Base-by-base conservation (phyloP, 441 rosid genomes). In the Syzygium syzygioides region DNA sequence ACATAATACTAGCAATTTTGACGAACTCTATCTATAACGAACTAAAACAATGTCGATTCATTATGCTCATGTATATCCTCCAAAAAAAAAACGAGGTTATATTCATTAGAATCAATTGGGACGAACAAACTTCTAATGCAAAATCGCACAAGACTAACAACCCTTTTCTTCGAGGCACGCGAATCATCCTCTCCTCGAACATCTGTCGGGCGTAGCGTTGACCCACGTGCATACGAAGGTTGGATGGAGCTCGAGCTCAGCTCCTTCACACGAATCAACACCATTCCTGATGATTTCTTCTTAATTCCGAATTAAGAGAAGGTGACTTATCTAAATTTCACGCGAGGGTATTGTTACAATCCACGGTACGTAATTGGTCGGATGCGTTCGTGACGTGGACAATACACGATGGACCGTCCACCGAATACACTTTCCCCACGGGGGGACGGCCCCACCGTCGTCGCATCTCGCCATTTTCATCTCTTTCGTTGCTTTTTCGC, bases 61-160 rank as follows among this genome's bases (percentile, higher is more conserved):
- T 14, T 60, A 0, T 5, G 2, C 18, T 60, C 28, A 60, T 3
- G 3, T 28, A 32, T 60, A 28, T 60, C n/a, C 11, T 60, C 6
- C 6, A 59, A 59, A 13, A 14, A 14, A n/a, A 60, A 2, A 28
- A 45, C 0, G 48, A 45, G 13, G n/a, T 60, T 6, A 60, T 60
- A 60, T 60, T 59, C 30, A 26, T n/a, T 59, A 14, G 10, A 62
- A n/a, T n/a, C 10, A n/a, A 62, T 62, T 14, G 34, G 34, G 34
- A 62, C 14, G 68, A 62, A 14, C 1, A 4, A 30, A 4, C 19
- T 62, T 8, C 10, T 14, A 62, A n/a, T 0, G 1, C 19, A n/a
- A 62, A n/a, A 14, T 62, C 17, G 19, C 14, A 3, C 34, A 14
- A 62, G 18, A n/a, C n/a, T 14, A n/a, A 9, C 68, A 57, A 23